phyloP scores from a whole-genome alignment of 768 basidiomycete species.

The Artomyces pyxidatus region DNA sequence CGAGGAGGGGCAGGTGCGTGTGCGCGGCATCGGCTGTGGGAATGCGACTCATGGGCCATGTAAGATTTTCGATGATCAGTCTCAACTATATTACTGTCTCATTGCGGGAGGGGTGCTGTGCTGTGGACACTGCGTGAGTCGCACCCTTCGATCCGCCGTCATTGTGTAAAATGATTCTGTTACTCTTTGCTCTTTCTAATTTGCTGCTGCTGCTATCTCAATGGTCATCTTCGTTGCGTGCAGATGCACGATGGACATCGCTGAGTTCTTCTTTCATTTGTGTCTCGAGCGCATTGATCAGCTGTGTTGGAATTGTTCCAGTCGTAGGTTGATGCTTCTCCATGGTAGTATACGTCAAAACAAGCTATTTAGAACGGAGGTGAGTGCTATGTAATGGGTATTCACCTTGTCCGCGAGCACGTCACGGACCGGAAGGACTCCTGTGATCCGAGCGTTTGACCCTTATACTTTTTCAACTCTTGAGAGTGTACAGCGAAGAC shows the following conservation, averaged over 20 bases:
- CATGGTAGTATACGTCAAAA: too few species aligned
- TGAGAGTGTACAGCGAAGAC: too few species aligned
- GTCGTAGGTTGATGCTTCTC: too few species aligned
- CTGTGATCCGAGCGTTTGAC: too few species aligned
- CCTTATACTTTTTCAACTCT: too few species aligned
- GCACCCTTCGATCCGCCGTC: slow-evolving; percentile 2
- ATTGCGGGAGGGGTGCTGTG: background rate
- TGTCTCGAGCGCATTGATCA: background rate
- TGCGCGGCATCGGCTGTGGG: slow-evolving; percentile 1
- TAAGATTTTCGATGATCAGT: background rate
- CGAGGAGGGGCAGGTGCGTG: slow-evolving; percentile 17
- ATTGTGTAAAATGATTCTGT: background rate
- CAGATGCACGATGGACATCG: background rate
- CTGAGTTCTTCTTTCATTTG: background rate
- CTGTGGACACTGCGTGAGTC: background rate
- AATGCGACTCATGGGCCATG: background rate
- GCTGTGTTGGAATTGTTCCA: too few species aligned
- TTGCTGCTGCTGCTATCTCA: background rate
- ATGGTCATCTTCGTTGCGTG: background rate
- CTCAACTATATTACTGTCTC: background rate
- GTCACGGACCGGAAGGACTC: too few species aligned
- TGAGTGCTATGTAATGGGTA: too few species aligned
- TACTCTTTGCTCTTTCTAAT: background rate
- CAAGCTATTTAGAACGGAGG: too few species aligned
- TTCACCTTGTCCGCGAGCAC: too few species aligned